Percentiles rank a stretch among this genome's conserved stretches.
Conservation (phyloP, 306 rosid genomes). For the Cicer pinnatifidum region DNA sequence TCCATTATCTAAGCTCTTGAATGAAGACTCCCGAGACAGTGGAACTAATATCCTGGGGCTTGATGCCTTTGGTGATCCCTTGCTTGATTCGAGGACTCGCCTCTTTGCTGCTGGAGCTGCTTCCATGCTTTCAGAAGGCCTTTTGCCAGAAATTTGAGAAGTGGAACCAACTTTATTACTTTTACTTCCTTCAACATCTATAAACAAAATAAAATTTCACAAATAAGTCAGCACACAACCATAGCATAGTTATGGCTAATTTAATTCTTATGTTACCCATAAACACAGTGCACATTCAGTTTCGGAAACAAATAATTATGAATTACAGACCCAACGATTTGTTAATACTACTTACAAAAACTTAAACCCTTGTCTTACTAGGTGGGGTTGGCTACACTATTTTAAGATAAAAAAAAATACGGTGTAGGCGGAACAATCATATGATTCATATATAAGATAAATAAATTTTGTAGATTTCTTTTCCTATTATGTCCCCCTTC, state of each 20-base stretch:
- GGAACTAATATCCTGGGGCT: conserved; percentile 60
- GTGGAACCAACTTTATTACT: conserved; percentile 49
- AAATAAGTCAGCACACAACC: conserved; percentile 36
- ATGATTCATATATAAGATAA: background rate
- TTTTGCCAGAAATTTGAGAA: conserved; percentile 63
- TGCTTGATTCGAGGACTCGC: conserved; percentile 67
- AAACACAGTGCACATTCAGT: conserved; percentile 41
- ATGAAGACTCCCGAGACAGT: conserved; percentile 68
- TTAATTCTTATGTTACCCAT: conserved; percentile 40
- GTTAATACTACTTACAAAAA: background rate
- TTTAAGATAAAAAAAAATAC: background rate
- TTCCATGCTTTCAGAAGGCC: conserved; percentile 63
- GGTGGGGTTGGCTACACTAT: conserved; percentile 8
- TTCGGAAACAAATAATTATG: conserved; percentile 26
- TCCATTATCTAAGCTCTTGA: conserved; percentile 67
- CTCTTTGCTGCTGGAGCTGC: conserved; percentile 60
- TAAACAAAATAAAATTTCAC: conserved; percentile 40
- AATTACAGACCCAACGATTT: conserved; percentile 11
- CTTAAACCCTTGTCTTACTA: conserved; percentile 4
- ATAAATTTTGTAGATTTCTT: background rate
- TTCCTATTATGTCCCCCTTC: background rate
- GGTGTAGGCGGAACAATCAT: background rate
- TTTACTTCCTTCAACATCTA: conserved; percentile 54
- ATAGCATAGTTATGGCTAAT: background rate
- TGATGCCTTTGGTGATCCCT: conserved; percentile 71